These are phyloP conservation scores for Deuterostichococcus epilithicus DNA, from an alignment of 139 green algal species.

Conservation along the genomic window DNA sequence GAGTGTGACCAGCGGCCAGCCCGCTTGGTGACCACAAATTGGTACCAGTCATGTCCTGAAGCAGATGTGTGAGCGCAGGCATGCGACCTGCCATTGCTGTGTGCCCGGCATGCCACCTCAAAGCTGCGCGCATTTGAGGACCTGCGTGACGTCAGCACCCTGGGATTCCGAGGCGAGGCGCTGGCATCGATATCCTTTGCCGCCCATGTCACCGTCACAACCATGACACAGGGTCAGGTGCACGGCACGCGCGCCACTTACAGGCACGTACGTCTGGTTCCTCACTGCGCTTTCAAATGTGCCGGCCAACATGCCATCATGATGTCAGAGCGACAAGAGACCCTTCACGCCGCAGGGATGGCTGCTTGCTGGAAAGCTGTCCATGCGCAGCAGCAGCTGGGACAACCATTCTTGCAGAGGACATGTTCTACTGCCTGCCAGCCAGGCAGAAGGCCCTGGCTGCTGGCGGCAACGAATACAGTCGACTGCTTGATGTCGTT, in stretches of 20 bases:
- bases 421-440: conserved; percentile 95
- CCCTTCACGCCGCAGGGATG: conserved; percentile 29
- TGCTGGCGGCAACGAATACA: conserved; percentile 78
- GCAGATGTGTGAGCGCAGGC: conserved; percentile 29
- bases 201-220: conserved; percentile 86
- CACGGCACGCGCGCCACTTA: conserved; percentile 68
- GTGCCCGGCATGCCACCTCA: conserved; percentile 88
- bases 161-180: conserved; percentile 95
- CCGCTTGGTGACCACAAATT: too few species aligned
- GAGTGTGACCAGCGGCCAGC: too few species aligned
- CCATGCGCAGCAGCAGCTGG: conserved; percentile 75
- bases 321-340: background rate
- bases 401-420: conserved; percentile 88
- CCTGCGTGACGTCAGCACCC: conserved; percentile 74
- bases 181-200: conserved; percentile 89
- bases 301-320: background rate
- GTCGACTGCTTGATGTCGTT: conserved; percentile 78
- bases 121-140: conserved; percentile 91
- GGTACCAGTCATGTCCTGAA: too few species aligned
- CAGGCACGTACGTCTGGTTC: conserved; percentile 15
- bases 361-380: conserved; percentile 48
- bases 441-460: conserved; percentile 71
- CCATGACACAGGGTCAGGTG: conserved; percentile 63
- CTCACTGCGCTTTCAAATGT: background rate
- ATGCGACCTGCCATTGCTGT: conserved; percentile 83